Evolutionary conservation across 2,329 filamentous ascomycete genomes (phyloP).

Genomic region (Sporothrix inflata): DNA sequence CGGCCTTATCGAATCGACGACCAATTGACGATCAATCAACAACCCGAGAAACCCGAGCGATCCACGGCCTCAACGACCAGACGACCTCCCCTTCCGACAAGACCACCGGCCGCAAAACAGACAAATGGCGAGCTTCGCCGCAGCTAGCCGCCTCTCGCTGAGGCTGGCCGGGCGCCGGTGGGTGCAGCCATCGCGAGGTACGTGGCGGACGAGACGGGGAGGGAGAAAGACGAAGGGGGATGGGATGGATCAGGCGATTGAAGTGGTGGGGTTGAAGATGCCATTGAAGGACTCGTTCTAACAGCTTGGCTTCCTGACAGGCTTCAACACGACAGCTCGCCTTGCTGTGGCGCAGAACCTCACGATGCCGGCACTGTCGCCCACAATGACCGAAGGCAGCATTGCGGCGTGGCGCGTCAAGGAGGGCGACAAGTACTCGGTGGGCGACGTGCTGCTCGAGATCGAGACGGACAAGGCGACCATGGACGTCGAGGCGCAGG

Average conservation of each 20-base stretch:
- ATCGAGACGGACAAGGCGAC: slow-evolving; percentile 94
- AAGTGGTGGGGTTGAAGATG: not conserved
- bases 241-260: not conserved
- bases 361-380: slow-evolving; percentile 87
- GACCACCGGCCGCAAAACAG: not conserved
- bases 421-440: slow-evolving; percentile 79
- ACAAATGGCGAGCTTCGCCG: slow-evolving; percentile 33
- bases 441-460: slow-evolving; percentile 85
- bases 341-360: slow-evolving; percentile 80
- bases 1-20: not conserved
- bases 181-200: slow-evolving; percentile 30
- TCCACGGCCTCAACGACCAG: not conserved
- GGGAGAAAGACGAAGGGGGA: not conserved
- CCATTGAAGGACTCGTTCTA: not conserved
- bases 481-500: slow-evolving; percentile 93
- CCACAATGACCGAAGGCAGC: slow-evolving; percentile 92
- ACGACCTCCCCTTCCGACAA: not conserved
- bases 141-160: slow-evolving; percentile 34
- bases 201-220: not conserved
- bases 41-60: not conserved
- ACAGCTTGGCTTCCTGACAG: slow-evolving; percentile 45
- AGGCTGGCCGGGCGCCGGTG: slow-evolving; percentile 36
- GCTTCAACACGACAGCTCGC: slow-evolving; percentile 64
- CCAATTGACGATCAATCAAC: not conserved
- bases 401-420: slow-evolving; percentile 85